Base-by-base conservation (phyloP, 2,329 filamentous ascomycete genomes). In the Arthrobotrys pseudoclavata region DNA sequence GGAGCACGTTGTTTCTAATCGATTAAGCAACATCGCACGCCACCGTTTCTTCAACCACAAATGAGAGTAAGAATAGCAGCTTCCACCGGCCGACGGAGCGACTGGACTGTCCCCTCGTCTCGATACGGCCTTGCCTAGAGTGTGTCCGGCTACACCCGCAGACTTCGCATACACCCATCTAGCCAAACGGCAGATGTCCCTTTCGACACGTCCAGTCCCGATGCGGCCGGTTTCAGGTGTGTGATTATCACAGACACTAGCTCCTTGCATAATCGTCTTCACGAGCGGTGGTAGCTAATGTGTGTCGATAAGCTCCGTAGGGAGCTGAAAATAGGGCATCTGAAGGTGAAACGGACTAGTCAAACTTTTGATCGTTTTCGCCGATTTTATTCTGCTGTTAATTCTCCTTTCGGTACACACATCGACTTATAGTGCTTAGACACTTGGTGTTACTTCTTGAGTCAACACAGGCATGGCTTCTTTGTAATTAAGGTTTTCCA, bases 21-120 rank as follows among this genome's bases (percentile, higher is more conserved):
- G 48, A 71, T 64, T 64, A 26, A 63, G 20, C 62, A 55, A 15
- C 45, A 10, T 64, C 40, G 50, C 61, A 72, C 55, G 69, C 69
- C 69, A 66, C 69, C 13, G 48, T 60, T 60, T 47, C 40, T 57
- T 34, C 31, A 72, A 62, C 50, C 60, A 60, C 60, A 66, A 42
- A 63, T 57, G 42, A 34, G 22, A 40, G 55, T 18, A 18, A 29
- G 48, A 66, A 34, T 52, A 37, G 26, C 45, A 48, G 24, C 22
- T 42, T 13, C 69, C 69, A 50, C 53, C 69, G 48, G 69, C 69
- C 69, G 69, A 72, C 69, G 69, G 69, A 60, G 69, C 69, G 69
- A 72, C 69, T 63, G 40, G 34, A 31, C 22, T 60, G 55, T 42
- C 34, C 53, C 26, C 34, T 60, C 55, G 55, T 42, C 55, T 60